Conservation (phyloP, 2,329 filamentous ascomycete species). For the Calonectria fujianensis region DNA sequence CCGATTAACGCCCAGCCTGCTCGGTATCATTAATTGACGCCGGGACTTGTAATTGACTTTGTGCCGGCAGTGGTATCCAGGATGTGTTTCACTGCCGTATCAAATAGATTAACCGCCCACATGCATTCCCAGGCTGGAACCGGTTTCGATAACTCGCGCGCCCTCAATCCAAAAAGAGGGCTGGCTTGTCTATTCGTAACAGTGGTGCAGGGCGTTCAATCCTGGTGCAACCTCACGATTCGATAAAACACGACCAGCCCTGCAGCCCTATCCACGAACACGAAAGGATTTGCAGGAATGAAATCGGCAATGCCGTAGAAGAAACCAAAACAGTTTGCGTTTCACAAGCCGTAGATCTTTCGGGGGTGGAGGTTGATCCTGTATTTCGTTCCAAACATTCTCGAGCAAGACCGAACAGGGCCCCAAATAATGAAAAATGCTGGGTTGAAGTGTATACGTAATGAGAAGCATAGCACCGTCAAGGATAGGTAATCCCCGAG, state of each 20-base stretch:
- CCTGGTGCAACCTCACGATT: neutral
- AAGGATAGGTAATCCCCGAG: neutral
- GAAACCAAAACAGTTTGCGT: neutral
- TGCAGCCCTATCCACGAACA: neutral
- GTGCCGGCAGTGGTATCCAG: constrained; percentile 30
- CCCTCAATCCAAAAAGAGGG: neutral
- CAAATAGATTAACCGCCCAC: neutral
- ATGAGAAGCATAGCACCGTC: neutral
- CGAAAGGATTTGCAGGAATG: neutral
- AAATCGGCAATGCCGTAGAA: neutral
- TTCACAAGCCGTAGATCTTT: neutral
- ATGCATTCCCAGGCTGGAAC: neutral
- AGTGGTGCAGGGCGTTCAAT: neutral
- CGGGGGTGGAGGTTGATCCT: neutral
- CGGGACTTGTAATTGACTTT: constrained; percentile 26
- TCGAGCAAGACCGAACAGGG: neutral
- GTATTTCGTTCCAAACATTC: neutral
- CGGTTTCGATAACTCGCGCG: neutral
- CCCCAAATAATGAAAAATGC: neutral
- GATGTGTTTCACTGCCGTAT: constrained; percentile 9
- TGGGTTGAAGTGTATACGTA: neutral
- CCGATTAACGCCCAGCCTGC: constrained; percentile 21
- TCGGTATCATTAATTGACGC: neutral
- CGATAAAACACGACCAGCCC: neutral
- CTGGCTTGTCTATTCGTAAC: neutral